Evolutionary conservation across 805 yeast species (phyloP).

Genomic region (Blastobotrys muscicola): DNA sequence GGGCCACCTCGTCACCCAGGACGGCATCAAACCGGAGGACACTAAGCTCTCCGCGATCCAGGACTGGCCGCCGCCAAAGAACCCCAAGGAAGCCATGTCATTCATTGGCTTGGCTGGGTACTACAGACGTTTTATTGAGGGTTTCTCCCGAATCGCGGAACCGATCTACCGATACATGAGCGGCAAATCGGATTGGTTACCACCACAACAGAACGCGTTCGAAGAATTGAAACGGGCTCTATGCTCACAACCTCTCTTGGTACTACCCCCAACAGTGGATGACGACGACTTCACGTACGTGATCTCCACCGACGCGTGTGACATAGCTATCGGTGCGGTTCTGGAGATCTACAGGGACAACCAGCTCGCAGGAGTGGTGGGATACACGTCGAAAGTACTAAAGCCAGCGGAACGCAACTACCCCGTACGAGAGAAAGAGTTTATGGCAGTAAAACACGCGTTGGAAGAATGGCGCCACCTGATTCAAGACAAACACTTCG

Average conservation of each 20-base stretch:
- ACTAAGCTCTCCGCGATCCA: neutral
- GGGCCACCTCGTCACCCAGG: constrained; percentile 9
- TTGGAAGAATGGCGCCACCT: constrained; percentile 6
- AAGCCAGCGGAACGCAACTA: constrained; percentile 5
- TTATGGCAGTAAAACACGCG: constrained; percentile 8
- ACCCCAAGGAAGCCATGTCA: neutral
- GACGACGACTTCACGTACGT: neutral
- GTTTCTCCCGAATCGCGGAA: neutral
- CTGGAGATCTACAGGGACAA: neutral
- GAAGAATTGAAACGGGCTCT: neutral
- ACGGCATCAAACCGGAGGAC: constrained; percentile 6
- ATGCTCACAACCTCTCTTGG: neutral
- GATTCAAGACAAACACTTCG: constrained; percentile 2
- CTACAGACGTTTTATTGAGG: neutral
- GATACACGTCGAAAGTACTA: neutral
- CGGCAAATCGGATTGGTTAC: neutral
- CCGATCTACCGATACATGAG: neutral
- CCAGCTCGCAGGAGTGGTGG: neutral
- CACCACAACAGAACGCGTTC: neutral
- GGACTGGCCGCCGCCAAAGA: neutral
- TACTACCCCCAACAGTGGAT: too few species aligned
- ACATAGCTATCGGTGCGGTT: neutral
- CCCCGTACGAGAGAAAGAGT: constrained; percentile 9
- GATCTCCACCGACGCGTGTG: neutral
- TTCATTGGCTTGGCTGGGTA: neutral